Base-by-base conservation (phyloP, 2,329 filamentous ascomycete species). In the Venturia effusa region DNA sequence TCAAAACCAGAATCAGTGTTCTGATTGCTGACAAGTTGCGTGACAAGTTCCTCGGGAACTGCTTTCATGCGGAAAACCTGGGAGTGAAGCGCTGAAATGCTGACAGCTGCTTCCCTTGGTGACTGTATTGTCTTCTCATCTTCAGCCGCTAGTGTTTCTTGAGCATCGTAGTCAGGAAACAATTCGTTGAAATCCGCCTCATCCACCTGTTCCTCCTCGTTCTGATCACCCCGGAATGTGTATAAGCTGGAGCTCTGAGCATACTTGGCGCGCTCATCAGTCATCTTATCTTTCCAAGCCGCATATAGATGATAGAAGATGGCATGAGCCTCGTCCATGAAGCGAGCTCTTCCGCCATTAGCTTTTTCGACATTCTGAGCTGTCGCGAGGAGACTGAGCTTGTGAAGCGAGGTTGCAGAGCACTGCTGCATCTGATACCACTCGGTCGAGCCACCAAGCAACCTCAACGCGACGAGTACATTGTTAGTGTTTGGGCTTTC, bases 241-340 rank as follows among this genome's bases (percentile, higher is more conserved):
- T 96, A 99, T 45, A 96, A 75, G 67, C 89, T 92, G 5, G 84
- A 85, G 66, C 88, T 89, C 34, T 84, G 82, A 22, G 89, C 87
- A 68, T 89, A 86, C 59, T 89, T 84, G 69, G 87, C 85, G 69
- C 90, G 88, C 67, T 97, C 92, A 24, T 85, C 80, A 62, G 88
- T 83, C 1, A 96, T 83, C 71, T 88, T 88, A 61, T 84, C 82
- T 68, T 85, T 89, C 92, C 93, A 99, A 61, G 92, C 82, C 19
- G 85, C 77, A 70, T 92, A 96, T 70, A 95, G 87, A 19, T 78
- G 79, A 62, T 89, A 84, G 66, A 97, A 85, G 22, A 86, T 81
- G 68, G 83, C 81, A 63, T 88, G 86, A 17, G 61, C 40, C 32
- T 48, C 41, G 13, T 55, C 17, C 30, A 27, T 24, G 6, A 57